Evolutionary conservation across 2,329 filamentous ascomycete species (phyloP), one percentile per base, ranked within the genome.

Genomic region (Penicillium sp.): DNA sequence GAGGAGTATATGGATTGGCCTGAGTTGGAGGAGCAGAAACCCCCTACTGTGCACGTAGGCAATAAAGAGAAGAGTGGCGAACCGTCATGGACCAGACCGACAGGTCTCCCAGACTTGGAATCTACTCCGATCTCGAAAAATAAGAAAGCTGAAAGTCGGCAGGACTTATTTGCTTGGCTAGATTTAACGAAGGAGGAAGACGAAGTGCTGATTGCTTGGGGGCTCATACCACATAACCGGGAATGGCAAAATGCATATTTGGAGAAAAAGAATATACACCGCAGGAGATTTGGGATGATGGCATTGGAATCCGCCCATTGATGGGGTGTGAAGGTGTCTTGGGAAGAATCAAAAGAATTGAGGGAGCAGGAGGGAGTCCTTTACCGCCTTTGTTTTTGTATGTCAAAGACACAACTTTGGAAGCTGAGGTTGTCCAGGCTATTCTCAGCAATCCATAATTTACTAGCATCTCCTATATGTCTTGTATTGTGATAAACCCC

Each of bases 111-210:
- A 1, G 44, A 49, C 13, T 21, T 54, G 27, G 31, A 54, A 27
- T 39, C 32, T 44, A 32, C 29, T 12, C 34, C 45, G 5, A n/a
- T 18, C 9, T 12, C n/a, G 3, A 18, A 12, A n/a, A 35, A 18
- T 6, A 16, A 10, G 25, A 41, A 50, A 5, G 3, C 25, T 1
- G 48, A 52, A 38, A 27, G 39, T 34, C 52, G 55, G n/a, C 55
- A 59, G 40, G 57, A 59, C 23, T 46, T 25, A 27, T 7, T 27
- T 27, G 57, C 49, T 37, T 59, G 57, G 57, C 29, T 59, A 34
- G 42, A 51, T 15, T 34, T 58, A 18, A 58, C 55, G 6, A 27
- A 38, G n/a, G 49, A 59, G n/a, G 51, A 59, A 47, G 57, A 59
- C 21, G 34, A 50, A 6, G 34, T 40, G 32, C 50, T 58, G 25